Conservation (phyloP, 2,329 filamentous ascomycete species). For the Metarhizium robertsii region DNA sequence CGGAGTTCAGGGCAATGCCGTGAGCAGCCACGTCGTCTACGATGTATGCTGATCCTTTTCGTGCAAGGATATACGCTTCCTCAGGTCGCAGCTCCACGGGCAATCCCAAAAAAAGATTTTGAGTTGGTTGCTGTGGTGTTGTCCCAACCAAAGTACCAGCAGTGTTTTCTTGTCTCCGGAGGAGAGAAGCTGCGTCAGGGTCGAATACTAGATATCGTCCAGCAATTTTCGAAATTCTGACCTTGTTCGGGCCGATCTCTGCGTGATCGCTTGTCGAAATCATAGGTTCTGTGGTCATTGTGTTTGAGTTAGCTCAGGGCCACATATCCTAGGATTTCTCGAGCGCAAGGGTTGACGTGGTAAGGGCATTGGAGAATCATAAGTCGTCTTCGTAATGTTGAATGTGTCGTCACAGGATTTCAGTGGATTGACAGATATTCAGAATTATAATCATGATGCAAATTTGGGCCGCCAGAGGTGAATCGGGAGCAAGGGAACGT, state of each 20-base stretch:
- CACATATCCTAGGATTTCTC: too few species aligned
- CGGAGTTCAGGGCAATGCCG: slow-evolving; percentile 48
- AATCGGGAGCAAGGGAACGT: neutral
- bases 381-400: slow-evolving; percentile 36
- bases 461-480: neutral
- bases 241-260: slow-evolving; percentile 25
- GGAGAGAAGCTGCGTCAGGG: slow-evolving; percentile 64
- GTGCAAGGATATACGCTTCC: slow-evolving; percentile 74
- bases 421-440: slow-evolving; percentile 54
- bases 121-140: slow-evolving; percentile 84
- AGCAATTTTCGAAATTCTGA: slow-evolving; percentile 73
- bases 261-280: neutral
- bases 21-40: slow-evolving; percentile 73
- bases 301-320: neutral
- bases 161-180: slow-evolving; percentile 74
- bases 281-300: neutral
- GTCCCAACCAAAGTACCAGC: slow-evolving; percentile 81
- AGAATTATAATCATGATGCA: slow-evolving; percentile 37
- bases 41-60: slow-evolving; percentile 66
- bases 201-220: slow-evolving; percentile 87
- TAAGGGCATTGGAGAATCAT: slow-evolving; percentile 17
- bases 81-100: slow-evolving; percentile 87
- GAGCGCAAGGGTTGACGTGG: neutral
- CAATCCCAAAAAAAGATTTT: slow-evolving; percentile 86
- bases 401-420: slow-evolving; percentile 35